phyloP scores from a whole-genome alignment of 192 early-diverging fungal species.

The Mortierella claussenii region DNA sequence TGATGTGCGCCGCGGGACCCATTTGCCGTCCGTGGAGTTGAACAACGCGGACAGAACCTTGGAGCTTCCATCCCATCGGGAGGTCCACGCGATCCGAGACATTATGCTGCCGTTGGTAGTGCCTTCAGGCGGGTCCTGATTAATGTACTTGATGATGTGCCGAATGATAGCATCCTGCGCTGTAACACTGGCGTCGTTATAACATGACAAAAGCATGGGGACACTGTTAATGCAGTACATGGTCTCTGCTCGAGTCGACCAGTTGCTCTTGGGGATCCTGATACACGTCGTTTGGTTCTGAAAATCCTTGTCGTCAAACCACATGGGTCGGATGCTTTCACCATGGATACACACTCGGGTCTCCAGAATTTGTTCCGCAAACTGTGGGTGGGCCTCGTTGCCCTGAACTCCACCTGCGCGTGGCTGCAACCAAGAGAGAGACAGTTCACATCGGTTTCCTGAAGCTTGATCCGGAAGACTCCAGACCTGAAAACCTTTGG shows the following conservation, averaged over 20 bases:
- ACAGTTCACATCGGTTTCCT: not conserved
- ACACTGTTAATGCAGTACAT: conserved; percentile 13
- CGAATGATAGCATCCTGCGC: conserved; percentile 15
- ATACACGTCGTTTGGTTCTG: not conserved
- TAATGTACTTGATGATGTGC: conserved; percentile 15
- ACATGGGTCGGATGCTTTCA: conserved; percentile 1
- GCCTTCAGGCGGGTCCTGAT: conserved; percentile 5
- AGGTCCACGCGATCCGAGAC: conserved; percentile 1
- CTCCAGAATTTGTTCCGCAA: not conserved
- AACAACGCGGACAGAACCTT: not conserved
- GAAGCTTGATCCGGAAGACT: not conserved
- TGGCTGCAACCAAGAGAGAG: conserved; percentile 3
- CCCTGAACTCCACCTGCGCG: not conserved
- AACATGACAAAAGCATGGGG: conserved; percentile 6
- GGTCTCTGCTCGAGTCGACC: conserved; percentile 6
- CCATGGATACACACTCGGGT: conserved; percentile 6
- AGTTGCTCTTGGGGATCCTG: conserved; percentile 12
- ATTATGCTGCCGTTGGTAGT: not conserved
- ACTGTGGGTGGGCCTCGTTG: too few relatives aligned
- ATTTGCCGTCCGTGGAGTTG: conserved; percentile 3
- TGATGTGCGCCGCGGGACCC: conserved; percentile 13
- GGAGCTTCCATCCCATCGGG: conserved; percentile 4
- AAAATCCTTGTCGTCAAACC: not conserved
- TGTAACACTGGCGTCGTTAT: not conserved
- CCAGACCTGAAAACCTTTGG: conserved; percentile 15